A percentile compares a stretch with the other conserved stretches of the same genome.
These are phyloP conservation scores for Hysterangium stoloniferum DNA, from an alignment of 768 basidiomycete species.

Conservation along the genomic window DNA sequence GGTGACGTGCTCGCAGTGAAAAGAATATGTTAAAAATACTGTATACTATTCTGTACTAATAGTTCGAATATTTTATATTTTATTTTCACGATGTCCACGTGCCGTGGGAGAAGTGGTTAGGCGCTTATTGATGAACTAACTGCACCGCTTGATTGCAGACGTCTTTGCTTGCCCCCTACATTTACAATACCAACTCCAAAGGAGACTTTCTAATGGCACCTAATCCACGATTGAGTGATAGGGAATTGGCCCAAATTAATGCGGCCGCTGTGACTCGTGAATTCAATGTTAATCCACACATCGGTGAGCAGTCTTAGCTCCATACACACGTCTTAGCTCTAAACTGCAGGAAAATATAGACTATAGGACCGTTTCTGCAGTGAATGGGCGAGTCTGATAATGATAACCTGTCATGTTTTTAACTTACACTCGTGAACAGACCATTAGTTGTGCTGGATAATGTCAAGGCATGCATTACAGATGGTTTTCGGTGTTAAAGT, in stretches of 20 bases:
- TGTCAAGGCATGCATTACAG: slow-evolving; percentile 88
- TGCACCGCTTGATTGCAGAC: too few relatives aligned
- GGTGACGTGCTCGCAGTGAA: too few relatives aligned
- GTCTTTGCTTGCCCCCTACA: too few relatives aligned
- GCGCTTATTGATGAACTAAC: too few relatives aligned
- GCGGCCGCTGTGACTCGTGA: slow-evolving; percentile 84
- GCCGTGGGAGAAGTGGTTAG: too few relatives aligned
- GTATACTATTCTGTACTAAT: too few relatives aligned
- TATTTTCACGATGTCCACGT: too few relatives aligned
- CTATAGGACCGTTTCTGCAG: slow-evolving; percentile 96
- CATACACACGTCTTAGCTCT: slow-evolving; percentile 12
- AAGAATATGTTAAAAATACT: too few relatives aligned
- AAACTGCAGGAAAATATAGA: slow-evolving; percentile 38
- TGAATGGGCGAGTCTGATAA: slow-evolving; percentile 72
- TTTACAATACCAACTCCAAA: slow-evolving; percentile 13
- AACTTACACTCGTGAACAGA: slow-evolving; percentile 30
- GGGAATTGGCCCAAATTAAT: slow-evolving; percentile 71
- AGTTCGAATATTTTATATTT: too few relatives aligned
- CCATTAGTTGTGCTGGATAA: slow-evolving; percentile 96
- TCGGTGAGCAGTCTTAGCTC: slow-evolving; percentile 47
- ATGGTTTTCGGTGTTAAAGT: neutral
- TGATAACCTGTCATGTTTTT: neutral
- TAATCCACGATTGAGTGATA: slow-evolving; percentile 59
- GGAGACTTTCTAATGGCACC: slow-evolving; percentile 33
- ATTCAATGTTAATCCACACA: slow-evolving; percentile 82